Conservation (phyloP, 306 rosid genomes). For the Quercus bicolor region DNA sequence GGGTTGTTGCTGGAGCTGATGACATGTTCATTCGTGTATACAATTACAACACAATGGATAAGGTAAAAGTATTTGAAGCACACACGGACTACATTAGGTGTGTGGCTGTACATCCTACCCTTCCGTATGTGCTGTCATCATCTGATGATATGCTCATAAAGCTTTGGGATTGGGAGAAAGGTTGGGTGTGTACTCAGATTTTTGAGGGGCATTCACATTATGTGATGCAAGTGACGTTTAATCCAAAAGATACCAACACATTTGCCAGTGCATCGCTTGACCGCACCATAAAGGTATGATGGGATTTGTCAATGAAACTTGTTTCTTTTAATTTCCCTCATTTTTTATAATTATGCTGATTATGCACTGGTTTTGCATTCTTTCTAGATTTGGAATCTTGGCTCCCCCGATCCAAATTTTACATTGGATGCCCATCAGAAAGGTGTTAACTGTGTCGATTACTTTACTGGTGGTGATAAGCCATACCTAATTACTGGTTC, state of each 20-base stretch:
- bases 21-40: slow-evolving; percentile 96
- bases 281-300: slow-evolving; percentile 92
- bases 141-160: slow-evolving; percentile 99
- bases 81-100: slow-evolving; percentile 98
- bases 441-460: slow-evolving; percentile 98
- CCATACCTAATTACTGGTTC: slow-evolving; percentile 97
- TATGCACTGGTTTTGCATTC: slow-evolving; percentile 14
- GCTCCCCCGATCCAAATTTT: slow-evolving; percentile 99
- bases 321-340: not conserved
- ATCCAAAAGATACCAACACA: slow-evolving; percentile 98
- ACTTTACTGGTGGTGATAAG: slow-evolving; percentile 98
- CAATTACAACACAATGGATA: slow-evolving; percentile 99
- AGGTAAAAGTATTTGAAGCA: slow-evolving; percentile 94
- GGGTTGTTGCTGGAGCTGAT: slow-evolving; percentile 99
- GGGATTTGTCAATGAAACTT: slow-evolving; percentile 12
- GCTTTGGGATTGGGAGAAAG: slow-evolving; percentile 99
- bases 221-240: slow-evolving; percentile 99
- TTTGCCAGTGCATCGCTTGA: slow-evolving; percentile 99
- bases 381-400: slow-evolving; percentile 96
- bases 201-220: slow-evolving; percentile 99
- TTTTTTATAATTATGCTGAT: slow-evolving; percentile 18
- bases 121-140: slow-evolving; percentile 92
- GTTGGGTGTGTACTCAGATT: slow-evolving; percentile 97
- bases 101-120: slow-evolving; percentile 98
- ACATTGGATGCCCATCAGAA: slow-evolving; percentile 98